Percentiles rank a stretch among this genome's conserved stretches.
phyloP scores from a whole-genome alignment of 2,329 filamentous ascomycete species.

The Huntiella decipiens region DNA sequence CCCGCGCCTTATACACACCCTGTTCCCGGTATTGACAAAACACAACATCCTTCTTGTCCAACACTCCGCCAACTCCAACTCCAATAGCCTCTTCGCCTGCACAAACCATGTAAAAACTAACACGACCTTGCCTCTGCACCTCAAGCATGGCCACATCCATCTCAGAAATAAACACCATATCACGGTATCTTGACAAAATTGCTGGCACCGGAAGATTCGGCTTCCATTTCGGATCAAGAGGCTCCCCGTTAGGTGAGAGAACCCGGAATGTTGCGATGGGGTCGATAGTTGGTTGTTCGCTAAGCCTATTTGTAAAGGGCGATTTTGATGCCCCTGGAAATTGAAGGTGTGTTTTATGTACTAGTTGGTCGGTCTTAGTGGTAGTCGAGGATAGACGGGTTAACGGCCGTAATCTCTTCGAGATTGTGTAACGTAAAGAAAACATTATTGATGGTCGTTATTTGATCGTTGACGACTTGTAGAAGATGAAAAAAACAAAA shows the following conservation, averaged over 20 bases:
- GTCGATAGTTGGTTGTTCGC: conserved; percentile 47
- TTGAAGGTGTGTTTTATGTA: conserved; percentile 27
- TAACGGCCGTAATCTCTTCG: no score
- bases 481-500: no score
- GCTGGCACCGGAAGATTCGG: conserved; percentile 49
- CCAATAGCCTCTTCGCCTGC: conserved; percentile 89
- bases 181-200: conserved; percentile 40
- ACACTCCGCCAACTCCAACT: conserved; percentile 68
- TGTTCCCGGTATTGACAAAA: conserved; percentile 92
- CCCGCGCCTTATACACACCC: conserved; percentile 75
- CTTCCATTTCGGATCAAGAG: conserved; percentile 55
- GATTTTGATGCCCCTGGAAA: conserved; percentile 95
- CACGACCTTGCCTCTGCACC: conserved; percentile 78
- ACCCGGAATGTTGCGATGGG: conserved; percentile 83
- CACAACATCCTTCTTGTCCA: conserved; percentile 70
- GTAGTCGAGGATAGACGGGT: no score
- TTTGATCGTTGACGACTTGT: no score
- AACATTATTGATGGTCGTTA: no score
- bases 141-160: conserved; percentile 99
- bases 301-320: conserved; percentile 65
- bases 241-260: conserved; percentile 69
- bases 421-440: no score
- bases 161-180: conserved; percentile 53
- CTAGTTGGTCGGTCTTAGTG: no score
- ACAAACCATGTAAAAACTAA: conserved; percentile 96